Base-by-base conservation (phyloP, 495 filamentous ascomycete genomes). In the Aspergillus homomorphus region DNA sequence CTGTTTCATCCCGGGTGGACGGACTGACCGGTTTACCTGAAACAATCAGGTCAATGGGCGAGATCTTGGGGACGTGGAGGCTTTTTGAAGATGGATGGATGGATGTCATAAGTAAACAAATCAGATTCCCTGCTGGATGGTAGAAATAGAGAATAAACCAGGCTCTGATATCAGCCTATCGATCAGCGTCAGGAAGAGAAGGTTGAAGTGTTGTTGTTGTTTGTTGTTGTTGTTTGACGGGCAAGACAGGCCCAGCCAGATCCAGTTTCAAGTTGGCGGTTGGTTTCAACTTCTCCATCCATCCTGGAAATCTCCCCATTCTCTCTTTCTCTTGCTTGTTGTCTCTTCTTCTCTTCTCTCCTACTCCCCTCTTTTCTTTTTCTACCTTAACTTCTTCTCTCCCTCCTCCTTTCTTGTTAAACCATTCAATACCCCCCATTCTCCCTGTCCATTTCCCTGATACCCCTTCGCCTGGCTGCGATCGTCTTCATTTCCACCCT, bases 281-380 rank as follows among this genome's bases (percentile, higher is more conserved):
- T 38, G 33, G 33, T 38, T 38, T 38, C 33, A 38, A 38, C 33
- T 38, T 38, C 10, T 12, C 55, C 20, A 24, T 38, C 22, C 57
- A 53, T 23, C 38, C 12, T 52, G 26, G 9, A 28, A 28, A 28
- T 18, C 33, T 57, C 21, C 30, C 21, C 52, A 26, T 45, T 22
- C 2, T 65, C 30, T 51, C 24, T 50, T 22, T 43, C 7, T 44
- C 30, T 56, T 20, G 55, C 30, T 43, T 44, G 44, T 51, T 42
- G 14, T 26, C 43, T 20, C 26, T 58, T 42, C 53, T 62, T 53
- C 28, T 30, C 42, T 48, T n/a, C 55, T 23, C 50, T 45, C 46
- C 43, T 30, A 43, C 50, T 43, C 18, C 18, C 44, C 20, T 65
- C 56, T 49, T 53, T 20, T 51, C 57, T 44, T 44, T 19, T 52